These are phyloP conservation scores for Bipolaris victoriae DNA, from an alignment of 2,329 filamentous ascomycete species.

Conservation along the genomic window DNA sequence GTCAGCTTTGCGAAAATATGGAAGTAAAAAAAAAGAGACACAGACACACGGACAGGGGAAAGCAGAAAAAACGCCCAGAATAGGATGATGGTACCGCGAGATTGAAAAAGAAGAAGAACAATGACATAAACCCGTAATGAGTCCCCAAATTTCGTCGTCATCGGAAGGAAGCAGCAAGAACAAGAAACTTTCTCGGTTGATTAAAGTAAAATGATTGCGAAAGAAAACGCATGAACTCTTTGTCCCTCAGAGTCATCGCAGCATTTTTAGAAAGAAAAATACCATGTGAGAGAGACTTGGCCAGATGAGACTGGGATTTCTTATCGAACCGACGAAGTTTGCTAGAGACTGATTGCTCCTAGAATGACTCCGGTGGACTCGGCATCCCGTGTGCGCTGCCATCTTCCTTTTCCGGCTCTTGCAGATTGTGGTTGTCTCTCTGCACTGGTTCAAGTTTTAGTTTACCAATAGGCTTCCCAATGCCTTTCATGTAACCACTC, in stretches of 20 bases:
- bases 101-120: background rate
- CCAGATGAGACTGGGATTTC: background rate
- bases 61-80: background rate
- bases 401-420: slow-evolving; percentile 70
- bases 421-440: slow-evolving; percentile 66
- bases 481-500: slow-evolving; percentile 37
- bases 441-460: slow-evolving; percentile 56
- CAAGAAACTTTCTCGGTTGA: slow-evolving; percentile 13
- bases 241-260: background rate
- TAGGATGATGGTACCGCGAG: background rate
- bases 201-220: slow-evolving; percentile 20
- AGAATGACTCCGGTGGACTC: slow-evolving; percentile 76
- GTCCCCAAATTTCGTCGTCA: background rate
- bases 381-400: slow-evolving; percentile 75
- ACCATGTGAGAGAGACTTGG: background rate
- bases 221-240: slow-evolving; percentile 4
- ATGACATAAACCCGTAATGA: background rate
- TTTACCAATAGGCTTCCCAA: slow-evolving; percentile 64
- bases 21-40: background rate
- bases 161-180: slow-evolving; percentile 1
- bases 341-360: slow-evolving; percentile 10
- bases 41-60: background rate
- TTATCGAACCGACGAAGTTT: background rate
- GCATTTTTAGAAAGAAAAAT: slow-evolving; percentile 4
- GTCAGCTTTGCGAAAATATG: background rate